A percentile compares a stretch with the other conserved stretches of the same genome.
These are phyloP conservation scores for Candida tropicalis DNA, from an alignment of 1,139 yeast genomes.

Conservation along the genomic window DNA sequence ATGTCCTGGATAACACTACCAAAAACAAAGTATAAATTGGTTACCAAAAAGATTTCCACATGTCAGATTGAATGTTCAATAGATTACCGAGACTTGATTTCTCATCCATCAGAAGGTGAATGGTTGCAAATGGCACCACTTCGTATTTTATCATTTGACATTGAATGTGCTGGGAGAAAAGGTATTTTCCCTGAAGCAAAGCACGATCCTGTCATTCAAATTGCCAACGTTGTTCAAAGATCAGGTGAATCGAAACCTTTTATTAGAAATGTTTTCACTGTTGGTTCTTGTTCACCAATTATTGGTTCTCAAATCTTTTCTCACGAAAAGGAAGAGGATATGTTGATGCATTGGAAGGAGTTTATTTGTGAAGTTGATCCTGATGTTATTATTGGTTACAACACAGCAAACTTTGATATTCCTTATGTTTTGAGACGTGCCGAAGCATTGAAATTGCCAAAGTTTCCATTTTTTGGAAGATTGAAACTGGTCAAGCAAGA, in stretches of 20 bases:
- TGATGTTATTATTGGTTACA: constrained; percentile 95
- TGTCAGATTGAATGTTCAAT: constrained; percentile 86
- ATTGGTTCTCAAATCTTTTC: constrained; percentile 91
- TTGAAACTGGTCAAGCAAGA: constrained; percentile 69
- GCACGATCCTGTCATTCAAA: constrained; percentile 92
- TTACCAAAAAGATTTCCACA: constrained; percentile 56
- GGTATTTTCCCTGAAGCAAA: constrained; percentile 97
- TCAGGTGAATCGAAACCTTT: constrained; percentile 86
- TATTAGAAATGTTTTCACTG: constrained; percentile 91
- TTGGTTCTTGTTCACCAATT: constrained; percentile 87
- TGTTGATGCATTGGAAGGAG: constrained; percentile 84
- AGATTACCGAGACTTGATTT: constrained; percentile 64
- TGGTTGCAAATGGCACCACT: constrained; percentile 95
- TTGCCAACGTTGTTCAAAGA: constrained; percentile 88
- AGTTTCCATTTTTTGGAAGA: constrained; percentile 89
- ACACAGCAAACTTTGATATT: constrained; percentile 90
- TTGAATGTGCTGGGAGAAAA: constrained; percentile 97
- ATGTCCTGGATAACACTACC: constrained; percentile 98
- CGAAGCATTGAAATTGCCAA: constrained; percentile 60
- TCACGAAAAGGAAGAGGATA: constrained; percentile 72
- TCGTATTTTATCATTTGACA: constrained; percentile 91
- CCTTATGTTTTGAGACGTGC: constrained; percentile 94
- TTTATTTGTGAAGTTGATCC: constrained; percentile 87
- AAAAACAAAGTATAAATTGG: constrained; percentile 60
- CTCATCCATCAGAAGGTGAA: constrained; percentile 91